Conservation (phyloP, 768 basidiomycete genomes). For the Leccinum rimulosum region DNA sequence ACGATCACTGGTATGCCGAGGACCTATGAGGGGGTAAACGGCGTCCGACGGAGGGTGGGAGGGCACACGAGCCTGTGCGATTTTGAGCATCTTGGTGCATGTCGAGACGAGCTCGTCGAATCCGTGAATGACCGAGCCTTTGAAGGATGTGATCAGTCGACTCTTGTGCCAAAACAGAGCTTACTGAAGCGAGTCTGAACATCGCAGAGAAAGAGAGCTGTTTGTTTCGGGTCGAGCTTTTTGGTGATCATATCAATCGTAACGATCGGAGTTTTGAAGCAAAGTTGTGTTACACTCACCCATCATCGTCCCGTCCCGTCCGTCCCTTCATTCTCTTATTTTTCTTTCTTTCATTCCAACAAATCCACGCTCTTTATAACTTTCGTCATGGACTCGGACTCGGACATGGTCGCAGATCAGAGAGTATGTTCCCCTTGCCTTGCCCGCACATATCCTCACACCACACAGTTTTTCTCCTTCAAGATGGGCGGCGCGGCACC, state of each 20-base stretch:
- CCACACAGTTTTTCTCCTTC: conserved; percentile 66
- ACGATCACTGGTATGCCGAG: conserved; percentile 69
- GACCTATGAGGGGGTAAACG: conserved; percentile 38
- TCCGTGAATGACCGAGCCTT: conserved; percentile 57
- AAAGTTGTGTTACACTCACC: not conserved
- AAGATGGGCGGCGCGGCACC: conserved; percentile 51
- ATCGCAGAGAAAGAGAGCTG: conserved; percentile 81
- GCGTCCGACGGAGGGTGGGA: not conserved
- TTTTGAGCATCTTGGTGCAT: conserved; percentile 71
- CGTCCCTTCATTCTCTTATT: not conserved
- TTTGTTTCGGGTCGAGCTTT: conserved; percentile 35
- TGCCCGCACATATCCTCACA: not conserved
- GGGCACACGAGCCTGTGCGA: conserved; percentile 58
- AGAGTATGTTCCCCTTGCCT: conserved; percentile 31
- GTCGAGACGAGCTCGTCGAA: conserved; percentile 71
- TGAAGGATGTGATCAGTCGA: conserved; percentile 5
- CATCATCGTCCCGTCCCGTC: not conserved
- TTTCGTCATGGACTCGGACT: conserved; percentile 37
- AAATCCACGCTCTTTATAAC: conserved; percentile 26
- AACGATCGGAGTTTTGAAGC: conserved; percentile 25
- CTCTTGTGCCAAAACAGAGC: conserved; percentile 12
- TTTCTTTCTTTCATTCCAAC: conserved; percentile 23
- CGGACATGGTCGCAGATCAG: conserved; percentile 39
- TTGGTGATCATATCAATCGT: conserved; percentile 16
- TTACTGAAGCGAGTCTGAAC: conserved; percentile 74